A percentile compares a stretch with the other conserved stretches of the same genome.
Evolutionary conservation across 2,329 filamentous ascomycete genomes (phyloP).

Genomic region (Ascochyta koolunga): DNA sequence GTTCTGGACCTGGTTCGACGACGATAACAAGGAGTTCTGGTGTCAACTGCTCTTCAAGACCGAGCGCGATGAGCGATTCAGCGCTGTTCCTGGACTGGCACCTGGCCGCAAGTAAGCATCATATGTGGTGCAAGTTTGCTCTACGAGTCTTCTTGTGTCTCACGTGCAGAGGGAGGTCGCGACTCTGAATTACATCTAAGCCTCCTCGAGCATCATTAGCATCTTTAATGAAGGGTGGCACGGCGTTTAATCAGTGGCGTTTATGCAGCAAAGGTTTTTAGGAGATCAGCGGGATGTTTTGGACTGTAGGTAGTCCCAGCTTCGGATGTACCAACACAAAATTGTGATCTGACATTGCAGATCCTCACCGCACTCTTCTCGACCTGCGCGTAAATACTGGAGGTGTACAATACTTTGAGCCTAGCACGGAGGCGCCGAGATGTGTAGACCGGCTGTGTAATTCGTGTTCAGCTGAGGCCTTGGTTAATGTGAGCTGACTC

Average conservation of each 20-base stretch:
- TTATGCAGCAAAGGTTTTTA: not conserved
- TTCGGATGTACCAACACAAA: slow-evolving; percentile 7
- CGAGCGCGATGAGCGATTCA: slow-evolving; percentile 90
- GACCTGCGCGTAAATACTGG: not conserved
- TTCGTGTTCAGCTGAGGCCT: not conserved
- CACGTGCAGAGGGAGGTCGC: not conserved
- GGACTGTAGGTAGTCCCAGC: slow-evolving; percentile 33
- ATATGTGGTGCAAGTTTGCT: not conserved
- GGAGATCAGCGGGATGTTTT: not conserved
- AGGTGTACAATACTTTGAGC: not conserved
- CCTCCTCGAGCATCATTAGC: not conserved
- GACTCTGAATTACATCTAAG: not conserved
- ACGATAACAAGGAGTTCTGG: slow-evolving; percentile 96
- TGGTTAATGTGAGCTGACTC: not conserved
- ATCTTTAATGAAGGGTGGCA: not conserved
- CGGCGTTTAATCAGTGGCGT: slow-evolving; percentile 22
- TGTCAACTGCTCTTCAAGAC: slow-evolving; percentile 98
- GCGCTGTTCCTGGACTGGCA: slow-evolving; percentile 68
- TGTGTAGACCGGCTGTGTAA: not conserved
- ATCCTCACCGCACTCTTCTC: not conserved
- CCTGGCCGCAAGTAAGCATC: slow-evolving; percentile 49
- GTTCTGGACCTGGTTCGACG: slow-evolving; percentile 95
- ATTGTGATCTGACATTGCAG: slow-evolving; percentile 25
- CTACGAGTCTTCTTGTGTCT: not conserved
- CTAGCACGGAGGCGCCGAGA: not conserved